These are phyloP conservation scores for Fusarium algeriense DNA, from an alignment of 2,329 filamentous ascomycete genomes.

Conservation along the genomic window DNA sequence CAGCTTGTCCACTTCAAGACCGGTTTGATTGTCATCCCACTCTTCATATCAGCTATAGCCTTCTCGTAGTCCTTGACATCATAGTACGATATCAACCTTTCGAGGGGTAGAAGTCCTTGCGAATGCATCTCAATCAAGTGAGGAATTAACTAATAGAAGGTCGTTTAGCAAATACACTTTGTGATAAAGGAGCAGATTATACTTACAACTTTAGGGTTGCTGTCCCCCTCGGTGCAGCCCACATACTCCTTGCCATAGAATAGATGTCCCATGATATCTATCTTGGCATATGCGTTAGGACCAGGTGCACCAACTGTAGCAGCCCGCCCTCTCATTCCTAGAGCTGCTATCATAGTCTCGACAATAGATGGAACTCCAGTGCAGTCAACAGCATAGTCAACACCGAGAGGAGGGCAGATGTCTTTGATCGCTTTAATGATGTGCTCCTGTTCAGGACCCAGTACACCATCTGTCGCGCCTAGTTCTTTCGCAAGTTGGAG, in stretches of 20 bases:
- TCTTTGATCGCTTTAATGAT: not conserved
- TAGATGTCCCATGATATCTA: conserved; percentile 25
- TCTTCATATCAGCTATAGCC: conserved; percentile 8
- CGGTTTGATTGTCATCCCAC: not conserved
- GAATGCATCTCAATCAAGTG: conserved; percentile 14
- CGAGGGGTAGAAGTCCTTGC: not conserved
- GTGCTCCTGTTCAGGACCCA: not conserved
- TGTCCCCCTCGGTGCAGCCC: conserved; percentile 27
- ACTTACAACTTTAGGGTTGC: conserved; percentile 11
- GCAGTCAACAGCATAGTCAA: conserved; percentile 34
- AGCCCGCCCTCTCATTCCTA: conserved; percentile 23
- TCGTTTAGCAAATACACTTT: not conserved
- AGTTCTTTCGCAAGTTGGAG: conserved; percentile 20
- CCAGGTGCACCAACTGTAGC: conserved; percentile 29
- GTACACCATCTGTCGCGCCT: conserved; percentile 18
- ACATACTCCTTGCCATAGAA: conserved; percentile 30
- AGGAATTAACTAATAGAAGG: not conserved
- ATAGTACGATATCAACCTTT: conserved; percentile 6
- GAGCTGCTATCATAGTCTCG: conserved; percentile 13
- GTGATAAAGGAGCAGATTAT: accelerated
- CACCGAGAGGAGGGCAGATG: conserved; percentile 9
- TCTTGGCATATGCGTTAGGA: not conserved
- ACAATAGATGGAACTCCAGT: conserved; percentile 25
- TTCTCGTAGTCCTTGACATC: conserved; percentile 1
- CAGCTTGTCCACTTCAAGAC: not conserved